Percentiles rank a stretch among this genome's conserved stretches.
Evolutionary conservation across 2,329 filamentous ascomycete genomes (phyloP).

Genomic region (Dactylellina haptotyla): DNA sequence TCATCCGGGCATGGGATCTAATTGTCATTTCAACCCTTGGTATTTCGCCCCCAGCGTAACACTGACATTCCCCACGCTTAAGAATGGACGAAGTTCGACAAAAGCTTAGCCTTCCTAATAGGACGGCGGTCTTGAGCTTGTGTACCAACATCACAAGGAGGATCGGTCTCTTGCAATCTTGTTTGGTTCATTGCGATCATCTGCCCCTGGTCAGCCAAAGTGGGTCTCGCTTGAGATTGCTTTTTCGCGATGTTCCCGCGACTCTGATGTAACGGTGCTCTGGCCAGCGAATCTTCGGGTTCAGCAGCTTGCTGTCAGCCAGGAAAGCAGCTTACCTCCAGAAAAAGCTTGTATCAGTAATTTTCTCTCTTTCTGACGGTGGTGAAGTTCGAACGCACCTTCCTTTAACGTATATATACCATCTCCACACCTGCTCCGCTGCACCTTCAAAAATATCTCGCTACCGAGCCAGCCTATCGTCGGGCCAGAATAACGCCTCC

Average conservation of each 20-base stretch:
- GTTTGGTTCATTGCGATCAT: conserved; percentile 5
- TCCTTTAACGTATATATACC: conserved; percentile 28
- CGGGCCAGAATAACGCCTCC: background rate
- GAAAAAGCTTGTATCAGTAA: conserved; percentile 22
- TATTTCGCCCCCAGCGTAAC: conserved; percentile 40
- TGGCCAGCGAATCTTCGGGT: background rate
- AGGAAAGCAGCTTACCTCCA: background rate
- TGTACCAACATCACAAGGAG: conserved; percentile 12
- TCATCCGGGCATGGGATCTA: conserved; percentile 25
- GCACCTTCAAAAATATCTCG: background rate
- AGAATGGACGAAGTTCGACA: conserved; percentile 36
- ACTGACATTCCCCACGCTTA: conserved; percentile 44
- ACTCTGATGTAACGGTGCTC: conserved; percentile 53
- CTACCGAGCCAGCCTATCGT: background rate
- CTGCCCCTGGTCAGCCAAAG: conserved; percentile 29
- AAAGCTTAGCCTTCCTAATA: conserved; percentile 38
- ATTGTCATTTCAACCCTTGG: conserved; percentile 40
- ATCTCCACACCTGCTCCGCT: conserved; percentile 9
- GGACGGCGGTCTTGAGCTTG: conserved; percentile 13
- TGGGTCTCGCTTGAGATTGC: conserved; percentile 43
- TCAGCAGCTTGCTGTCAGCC: background rate
- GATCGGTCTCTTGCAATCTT: conserved; percentile 10
- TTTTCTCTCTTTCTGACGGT: background rate
- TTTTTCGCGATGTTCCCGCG: conserved; percentile 47
- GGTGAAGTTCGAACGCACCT: conserved; percentile 8